A percentile compares a stretch with the other conserved stretches of the same genome.
Evolutionary conservation across 225 moss, liverwort and hornwort genomes (phyloP).

Genomic region (Rhytidiadelphus loreus): DNA sequence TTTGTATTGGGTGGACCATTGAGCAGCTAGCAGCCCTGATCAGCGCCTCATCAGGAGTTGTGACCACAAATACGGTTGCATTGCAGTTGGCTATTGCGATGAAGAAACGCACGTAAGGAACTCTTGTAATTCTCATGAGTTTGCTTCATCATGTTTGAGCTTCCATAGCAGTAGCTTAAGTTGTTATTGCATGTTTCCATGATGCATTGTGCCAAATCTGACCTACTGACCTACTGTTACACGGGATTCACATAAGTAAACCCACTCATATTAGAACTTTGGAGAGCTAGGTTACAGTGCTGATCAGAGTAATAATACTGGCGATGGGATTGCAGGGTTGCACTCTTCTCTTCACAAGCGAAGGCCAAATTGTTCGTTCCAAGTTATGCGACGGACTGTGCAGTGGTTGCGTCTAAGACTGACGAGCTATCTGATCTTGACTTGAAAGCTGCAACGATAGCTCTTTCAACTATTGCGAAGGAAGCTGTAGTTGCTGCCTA

Average conservation of each 20-base stretch:
- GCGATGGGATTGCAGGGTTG: conserved; percentile 50
- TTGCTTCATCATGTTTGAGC: neutral
- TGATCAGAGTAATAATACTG: neutral
- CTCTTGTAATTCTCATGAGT: neutral
- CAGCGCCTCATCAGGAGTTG: conserved; percentile 65
- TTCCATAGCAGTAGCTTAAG: neutral
- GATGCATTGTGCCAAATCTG: neutral
- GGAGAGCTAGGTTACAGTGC: neutral
- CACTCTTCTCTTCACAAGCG: conserved; percentile 61
- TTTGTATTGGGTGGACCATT: neutral
- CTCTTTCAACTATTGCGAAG: conserved; percentile 26
- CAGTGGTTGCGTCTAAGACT: conserved; percentile 60
- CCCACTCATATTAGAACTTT: neutral
- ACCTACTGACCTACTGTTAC: neutral
- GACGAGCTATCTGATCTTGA: conserved; percentile 60
- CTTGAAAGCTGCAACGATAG: conserved; percentile 43
- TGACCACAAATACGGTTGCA: conserved; percentile 91
- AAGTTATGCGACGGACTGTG: conserved; percentile 40
- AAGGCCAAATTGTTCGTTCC: conserved; percentile 77
- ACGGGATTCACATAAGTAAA: neutral
- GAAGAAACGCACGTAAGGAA: conserved; percentile 52
- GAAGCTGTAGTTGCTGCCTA: conserved; percentile 13
- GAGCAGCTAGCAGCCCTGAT: conserved; percentile 51
- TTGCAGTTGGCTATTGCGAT: conserved; percentile 68
- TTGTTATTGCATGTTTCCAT: neutral